These are phyloP conservation scores for Beauveria brongniartii DNA, from an alignment of 2,329 filamentous ascomycete species.

Conservation along the genomic window DNA sequence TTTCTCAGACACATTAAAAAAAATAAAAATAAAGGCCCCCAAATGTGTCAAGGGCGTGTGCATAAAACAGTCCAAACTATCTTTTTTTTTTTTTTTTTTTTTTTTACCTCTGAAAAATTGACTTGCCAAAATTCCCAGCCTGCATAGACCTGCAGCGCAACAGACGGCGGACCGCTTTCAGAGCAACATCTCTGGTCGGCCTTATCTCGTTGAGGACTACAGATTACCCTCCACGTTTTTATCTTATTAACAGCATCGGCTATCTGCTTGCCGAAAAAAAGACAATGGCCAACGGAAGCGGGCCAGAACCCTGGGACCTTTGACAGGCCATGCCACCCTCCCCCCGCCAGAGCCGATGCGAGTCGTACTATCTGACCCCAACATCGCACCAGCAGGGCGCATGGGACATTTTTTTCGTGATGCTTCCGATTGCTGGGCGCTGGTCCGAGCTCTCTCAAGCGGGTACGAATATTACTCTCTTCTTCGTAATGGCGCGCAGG, in stretches of 20 bases:
- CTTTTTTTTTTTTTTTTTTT: too few species aligned
- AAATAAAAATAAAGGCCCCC: neutral
- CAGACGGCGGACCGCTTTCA: neutral
- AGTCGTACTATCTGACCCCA: neutral
- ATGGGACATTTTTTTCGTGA: neutral
- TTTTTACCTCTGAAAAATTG: neutral
- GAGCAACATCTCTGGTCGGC: slow-evolving; percentile 1
- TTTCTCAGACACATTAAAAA: neutral
- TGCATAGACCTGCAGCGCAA: neutral
- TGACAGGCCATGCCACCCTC: neutral
- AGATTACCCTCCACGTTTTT: neutral
- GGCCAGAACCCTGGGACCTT: neutral
- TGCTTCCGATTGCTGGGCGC: neutral
- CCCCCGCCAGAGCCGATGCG: neutral
- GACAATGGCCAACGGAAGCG: neutral
- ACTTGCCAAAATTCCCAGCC: neutral
- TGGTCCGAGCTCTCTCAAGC: slow-evolving; percentile 6
- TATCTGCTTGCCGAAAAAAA: neutral
- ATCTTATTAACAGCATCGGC: neutral
- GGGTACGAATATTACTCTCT: slow-evolving; percentile 9
- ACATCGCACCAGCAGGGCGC: neutral
- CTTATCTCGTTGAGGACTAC: neutral
- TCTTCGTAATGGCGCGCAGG: slow-evolving; percentile 5
- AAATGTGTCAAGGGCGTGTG: neutral
- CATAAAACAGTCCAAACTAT: neutral